These are phyloP conservation scores for Stagonosporopsis cucurbitacearum DNA, from an alignment of 2,329 filamentous ascomycete genomes.

Conservation along the genomic window DNA sequence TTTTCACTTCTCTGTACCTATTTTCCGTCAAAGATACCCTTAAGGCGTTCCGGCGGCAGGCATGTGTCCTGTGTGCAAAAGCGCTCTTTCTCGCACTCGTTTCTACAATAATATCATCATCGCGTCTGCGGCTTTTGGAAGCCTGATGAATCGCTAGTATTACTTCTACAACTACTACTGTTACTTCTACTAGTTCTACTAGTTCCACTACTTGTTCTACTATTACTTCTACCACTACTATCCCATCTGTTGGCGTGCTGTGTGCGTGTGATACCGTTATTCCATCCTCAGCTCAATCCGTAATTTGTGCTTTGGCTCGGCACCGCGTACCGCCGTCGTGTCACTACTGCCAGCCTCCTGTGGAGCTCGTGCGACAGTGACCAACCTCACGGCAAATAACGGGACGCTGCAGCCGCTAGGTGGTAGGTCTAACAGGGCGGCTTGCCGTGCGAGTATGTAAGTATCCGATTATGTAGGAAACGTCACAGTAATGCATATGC, in stretches of 20 bases:
- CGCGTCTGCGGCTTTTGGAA: not conserved
- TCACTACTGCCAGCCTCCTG: not conserved
- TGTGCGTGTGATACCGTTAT: not conserved
- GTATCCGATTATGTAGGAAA: too few relatives aligned
- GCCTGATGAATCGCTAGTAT: not conserved
- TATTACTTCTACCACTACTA: too few relatives aligned
- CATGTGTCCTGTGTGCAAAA: not conserved
- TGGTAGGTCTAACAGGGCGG: not conserved
- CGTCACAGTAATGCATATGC: not conserved
- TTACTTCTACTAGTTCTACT: too few relatives aligned
- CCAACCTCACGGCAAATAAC: not conserved
- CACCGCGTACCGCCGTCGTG: not conserved
- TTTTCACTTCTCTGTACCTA: slow-evolving; percentile 16
- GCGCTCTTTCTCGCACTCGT: not conserved
- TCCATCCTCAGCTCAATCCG: not conserved
- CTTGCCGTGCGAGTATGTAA: not conserved
- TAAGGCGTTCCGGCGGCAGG: not conserved
- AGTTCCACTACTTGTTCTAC: too few relatives aligned
- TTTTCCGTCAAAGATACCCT: slow-evolving; percentile 12
- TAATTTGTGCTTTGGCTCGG: not conserved
- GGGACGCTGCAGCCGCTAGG: not conserved
- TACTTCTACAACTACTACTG: too few relatives aligned
- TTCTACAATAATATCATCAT: not conserved
- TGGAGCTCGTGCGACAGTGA: not conserved
- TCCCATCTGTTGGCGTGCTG: too few relatives aligned